Evolutionary conservation across 352 stramenopile genomes (phyloP).

Genomic region (Pythium volutum): DNA sequence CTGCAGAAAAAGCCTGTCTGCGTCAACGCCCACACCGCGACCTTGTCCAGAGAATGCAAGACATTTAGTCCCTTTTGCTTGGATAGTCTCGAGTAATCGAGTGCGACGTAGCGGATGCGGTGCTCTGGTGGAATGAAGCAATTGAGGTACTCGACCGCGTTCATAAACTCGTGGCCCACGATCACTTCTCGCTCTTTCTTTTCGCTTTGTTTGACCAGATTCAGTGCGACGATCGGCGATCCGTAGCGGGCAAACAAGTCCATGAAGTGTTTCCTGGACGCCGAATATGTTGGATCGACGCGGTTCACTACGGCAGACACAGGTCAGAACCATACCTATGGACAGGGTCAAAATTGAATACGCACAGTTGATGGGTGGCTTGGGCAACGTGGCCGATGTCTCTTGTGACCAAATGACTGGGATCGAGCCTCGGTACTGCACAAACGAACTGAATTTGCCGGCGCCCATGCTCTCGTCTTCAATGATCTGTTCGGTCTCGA

Average conservation of each 20-base stretch:
- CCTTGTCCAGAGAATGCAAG: slow-evolving; percentile 91
- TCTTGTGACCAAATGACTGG: slow-evolving; percentile 99
- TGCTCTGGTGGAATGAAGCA: slow-evolving; percentile 88
- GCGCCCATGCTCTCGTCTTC: slow-evolving; percentile 86
- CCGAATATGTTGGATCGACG: slow-evolving; percentile 95
- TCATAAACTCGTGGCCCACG: slow-evolving; percentile 96
- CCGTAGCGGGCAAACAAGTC: slow-evolving; percentile 97
- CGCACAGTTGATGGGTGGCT: slow-evolving; percentile 93
- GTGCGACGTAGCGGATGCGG: slow-evolving; percentile 95
- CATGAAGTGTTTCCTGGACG: slow-evolving; percentile 92
- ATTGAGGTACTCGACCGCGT: slow-evolving; percentile 98
- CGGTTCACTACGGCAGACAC: slow-evolving; percentile 70
- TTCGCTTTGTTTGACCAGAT: slow-evolving; percentile 98
- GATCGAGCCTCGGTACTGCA: slow-evolving; percentile 98
- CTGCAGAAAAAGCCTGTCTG: slow-evolving; percentile 98
- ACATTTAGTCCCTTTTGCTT: slow-evolving; percentile 96
- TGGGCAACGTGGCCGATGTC: slow-evolving; percentile 96
- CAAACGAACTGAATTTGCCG: slow-evolving; percentile 94
- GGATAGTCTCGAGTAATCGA: slow-evolving; percentile 94
- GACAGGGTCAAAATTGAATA: slow-evolving; percentile 1
- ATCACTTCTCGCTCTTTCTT: slow-evolving; percentile 97
- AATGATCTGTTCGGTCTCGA: slow-evolving; percentile 98
- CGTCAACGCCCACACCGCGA: slow-evolving; percentile 95
- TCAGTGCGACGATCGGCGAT: slow-evolving; percentile 95
- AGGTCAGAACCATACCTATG: neutral